Conservation (phyloP, 2,329 filamentous ascomycete genomes). For the Nothopassalora personata region DNA sequence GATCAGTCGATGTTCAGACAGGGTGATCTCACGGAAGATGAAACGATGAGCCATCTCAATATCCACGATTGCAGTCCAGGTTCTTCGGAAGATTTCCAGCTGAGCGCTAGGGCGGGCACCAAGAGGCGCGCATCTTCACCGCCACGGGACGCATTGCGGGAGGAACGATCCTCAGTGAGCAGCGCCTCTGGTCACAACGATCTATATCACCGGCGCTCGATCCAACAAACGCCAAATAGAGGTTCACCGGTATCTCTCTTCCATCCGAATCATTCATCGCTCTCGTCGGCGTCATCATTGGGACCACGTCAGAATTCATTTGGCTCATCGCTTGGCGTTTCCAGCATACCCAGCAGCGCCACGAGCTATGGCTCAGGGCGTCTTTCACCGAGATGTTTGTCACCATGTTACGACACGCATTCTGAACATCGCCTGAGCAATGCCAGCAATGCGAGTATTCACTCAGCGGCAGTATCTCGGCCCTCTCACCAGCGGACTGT, state of each 20-base stretch:
- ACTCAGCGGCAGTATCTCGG: slow-evolving; percentile 37
- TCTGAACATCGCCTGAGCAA: slow-evolving; percentile 49
- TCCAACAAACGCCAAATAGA: slow-evolving; percentile 53
- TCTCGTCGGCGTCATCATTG: slow-evolving; percentile 61
- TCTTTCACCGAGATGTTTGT: slow-evolving; percentile 56
- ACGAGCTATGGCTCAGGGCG: slow-evolving; percentile 60
- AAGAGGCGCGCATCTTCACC: slow-evolving; percentile 62
- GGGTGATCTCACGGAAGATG: slow-evolving; percentile 52
- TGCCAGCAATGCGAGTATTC: slow-evolving; percentile 42
- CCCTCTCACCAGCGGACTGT: slow-evolving; percentile 34
- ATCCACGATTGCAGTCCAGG: slow-evolving; percentile 49
- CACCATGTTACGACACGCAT: slow-evolving; percentile 53
- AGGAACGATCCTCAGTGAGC: slow-evolving; percentile 42
- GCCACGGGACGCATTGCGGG: slow-evolving; percentile 50
- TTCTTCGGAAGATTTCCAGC: slow-evolving; percentile 40
- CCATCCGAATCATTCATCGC: slow-evolving; percentile 54
- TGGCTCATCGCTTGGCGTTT: slow-evolving; percentile 53
- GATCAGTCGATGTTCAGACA: slow-evolving; percentile 53
- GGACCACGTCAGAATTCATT: slow-evolving; percentile 58
- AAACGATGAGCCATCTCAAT: slow-evolving; percentile 47
- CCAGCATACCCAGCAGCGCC: slow-evolving; percentile 58
- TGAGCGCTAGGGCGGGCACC: slow-evolving; percentile 47
- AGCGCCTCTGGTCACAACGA: slow-evolving; percentile 43
- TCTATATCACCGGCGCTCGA: slow-evolving; percentile 50
- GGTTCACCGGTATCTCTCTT: slow-evolving; percentile 51